phyloP scores from a whole-genome alignment of 352 stramenopile species.

The Pelagophyceae sp. region DNA sequence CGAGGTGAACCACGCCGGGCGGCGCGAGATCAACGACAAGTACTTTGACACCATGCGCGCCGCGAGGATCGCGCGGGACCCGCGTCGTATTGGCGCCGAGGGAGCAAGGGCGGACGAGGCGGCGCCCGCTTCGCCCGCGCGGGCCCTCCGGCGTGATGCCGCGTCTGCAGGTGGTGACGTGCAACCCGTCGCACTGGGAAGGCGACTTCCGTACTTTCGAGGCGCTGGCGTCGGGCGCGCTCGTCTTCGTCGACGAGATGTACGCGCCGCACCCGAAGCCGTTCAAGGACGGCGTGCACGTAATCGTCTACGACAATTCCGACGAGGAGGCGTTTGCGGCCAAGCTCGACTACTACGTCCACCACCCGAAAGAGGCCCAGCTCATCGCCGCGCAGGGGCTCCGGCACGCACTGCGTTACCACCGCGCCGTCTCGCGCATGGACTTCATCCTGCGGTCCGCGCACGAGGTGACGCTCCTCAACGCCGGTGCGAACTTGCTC shows the following conservation, averaged over 20 bases:
- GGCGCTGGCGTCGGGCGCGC: slow-evolving; percentile 4
- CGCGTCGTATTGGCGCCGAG: too few species aligned
- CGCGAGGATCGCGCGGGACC: too few species aligned
- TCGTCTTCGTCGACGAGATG: slow-evolving; percentile 22
- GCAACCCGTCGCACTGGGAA: slow-evolving; percentile 18
- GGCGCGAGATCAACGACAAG: slow-evolving; percentile 10
- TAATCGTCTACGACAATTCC: slow-evolving; percentile 20
- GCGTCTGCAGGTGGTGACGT: slow-evolving; percentile 16
- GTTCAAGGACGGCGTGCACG: not conserved
- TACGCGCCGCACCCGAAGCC: slow-evolving; percentile 13
- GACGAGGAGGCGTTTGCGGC: not conserved
- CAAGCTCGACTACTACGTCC: slow-evolving; percentile 13
- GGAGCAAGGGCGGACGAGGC: too few species aligned
- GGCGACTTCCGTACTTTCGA: slow-evolving; percentile 19
- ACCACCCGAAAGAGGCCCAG: not conserved
- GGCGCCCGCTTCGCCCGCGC: too few species aligned
- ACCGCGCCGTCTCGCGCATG: slow-evolving; percentile 7
- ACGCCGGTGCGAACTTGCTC: too few species aligned
- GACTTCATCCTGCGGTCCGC: slow-evolving; percentile 8
- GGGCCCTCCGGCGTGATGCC: too few species aligned
- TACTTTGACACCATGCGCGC: slow-evolving; percentile 11
- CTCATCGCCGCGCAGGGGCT: not conserved
- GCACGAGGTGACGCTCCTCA: not conserved
- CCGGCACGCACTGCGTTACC: slow-evolving; percentile 1
- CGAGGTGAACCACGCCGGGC: slow-evolving; percentile 9